phyloP scores from a whole-genome alignment of 495 filamentous ascomycete genomes.

The Xylona heveae region DNA sequence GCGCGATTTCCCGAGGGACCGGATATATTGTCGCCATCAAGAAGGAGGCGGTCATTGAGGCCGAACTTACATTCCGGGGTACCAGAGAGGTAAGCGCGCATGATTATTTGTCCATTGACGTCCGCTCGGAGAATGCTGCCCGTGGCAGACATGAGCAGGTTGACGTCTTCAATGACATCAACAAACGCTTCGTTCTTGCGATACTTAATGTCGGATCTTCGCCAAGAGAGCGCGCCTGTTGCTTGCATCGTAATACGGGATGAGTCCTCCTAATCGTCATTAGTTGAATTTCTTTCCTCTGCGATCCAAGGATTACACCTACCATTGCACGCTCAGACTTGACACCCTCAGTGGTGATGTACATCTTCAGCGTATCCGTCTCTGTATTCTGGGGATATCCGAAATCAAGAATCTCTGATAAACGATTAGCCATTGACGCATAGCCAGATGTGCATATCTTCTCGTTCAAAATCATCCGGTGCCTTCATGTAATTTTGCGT shows the following conservation, averaged over 20 bases:
- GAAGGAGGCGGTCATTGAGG: slow-evolving; percentile 81
- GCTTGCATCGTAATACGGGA: slow-evolving; percentile 98
- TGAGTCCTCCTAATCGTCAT: slow-evolving; percentile 42
- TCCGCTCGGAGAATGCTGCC: slow-evolving; percentile 92
- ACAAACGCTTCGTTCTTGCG: slow-evolving; percentile 99
- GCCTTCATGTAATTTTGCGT: no score
- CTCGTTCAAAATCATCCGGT: no score
- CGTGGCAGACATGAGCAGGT: slow-evolving; percentile 91
- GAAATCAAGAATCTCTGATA: slow-evolving; percentile 88
- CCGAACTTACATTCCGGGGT: slow-evolving; percentile 99
- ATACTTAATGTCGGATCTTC: slow-evolving; percentile 92
- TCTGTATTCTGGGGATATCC: slow-evolving; percentile 99
- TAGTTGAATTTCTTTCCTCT: background rate
- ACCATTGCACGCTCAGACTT: slow-evolving; percentile 74
- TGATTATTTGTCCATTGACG: slow-evolving; percentile 93
- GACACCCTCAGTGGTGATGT: slow-evolving; percentile 98
- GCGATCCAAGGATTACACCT: background rate
- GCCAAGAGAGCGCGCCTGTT: slow-evolving; percentile 91
- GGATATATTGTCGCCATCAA: slow-evolving; percentile 55
- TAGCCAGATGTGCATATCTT: background rate
- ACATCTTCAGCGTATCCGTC: slow-evolving; percentile 98
- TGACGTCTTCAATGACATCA: slow-evolving; percentile 98
- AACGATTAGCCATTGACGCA: slow-evolving; percentile 1
- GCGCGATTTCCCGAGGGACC: slow-evolving; percentile 45
- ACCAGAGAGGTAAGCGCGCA: slow-evolving; percentile 93